A percentile compares a stretch with the other conserved stretches of the same genome.
phyloP scores from a whole-genome alignment of 306 rosid species.

The Malus asiatica region DNA sequence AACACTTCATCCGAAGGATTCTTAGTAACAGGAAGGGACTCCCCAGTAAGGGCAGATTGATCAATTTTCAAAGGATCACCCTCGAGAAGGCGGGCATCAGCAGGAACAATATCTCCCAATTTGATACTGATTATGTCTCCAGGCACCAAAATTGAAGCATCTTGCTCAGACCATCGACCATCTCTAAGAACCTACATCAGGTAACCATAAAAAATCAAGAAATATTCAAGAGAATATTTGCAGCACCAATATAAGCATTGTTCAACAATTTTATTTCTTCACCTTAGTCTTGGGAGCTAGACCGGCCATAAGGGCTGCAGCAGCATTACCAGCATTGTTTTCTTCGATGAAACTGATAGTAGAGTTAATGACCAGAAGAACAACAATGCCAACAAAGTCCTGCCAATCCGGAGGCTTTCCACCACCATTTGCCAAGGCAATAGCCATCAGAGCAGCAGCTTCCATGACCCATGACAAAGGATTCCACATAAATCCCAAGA shows the following conservation, averaged over 20 bases:
- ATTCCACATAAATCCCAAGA: constrained; percentile 99
- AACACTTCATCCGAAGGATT: constrained; percentile 88
- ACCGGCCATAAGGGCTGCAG: constrained; percentile 99
- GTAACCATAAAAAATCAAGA: constrained; percentile 12
- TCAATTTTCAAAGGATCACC: constrained; percentile 97
- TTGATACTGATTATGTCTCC: constrained; percentile 97
- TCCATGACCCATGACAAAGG: constrained; percentile 99
- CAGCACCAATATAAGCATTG: not conserved
- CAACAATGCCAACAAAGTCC: constrained; percentile 82
- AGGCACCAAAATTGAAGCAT: constrained; percentile 91
- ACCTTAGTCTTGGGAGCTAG: constrained; percentile 99
- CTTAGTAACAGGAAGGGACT: constrained; percentile 93
- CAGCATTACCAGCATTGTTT: constrained; percentile 98
- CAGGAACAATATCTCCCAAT: constrained; percentile 92
- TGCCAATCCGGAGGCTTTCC: constrained; percentile 97
- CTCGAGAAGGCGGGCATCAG: constrained; percentile 98
- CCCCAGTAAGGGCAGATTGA: constrained; percentile 97
- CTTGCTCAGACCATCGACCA: constrained; percentile 90
- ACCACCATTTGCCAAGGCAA: constrained; percentile 81
- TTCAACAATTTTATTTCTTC: not conserved
- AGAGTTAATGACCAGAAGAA: constrained; percentile 73
- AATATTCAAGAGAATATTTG: not conserved
- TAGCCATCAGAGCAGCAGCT: constrained; percentile 98
- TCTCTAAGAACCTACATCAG: constrained; percentile 77
- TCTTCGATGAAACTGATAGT: constrained; percentile 95